A percentile compares a stretch with the other conserved stretches of the same genome.
Evolutionary conservation across 148 eudicot genomes (phyloP).

Genomic region (Silene uniflora): DNA sequence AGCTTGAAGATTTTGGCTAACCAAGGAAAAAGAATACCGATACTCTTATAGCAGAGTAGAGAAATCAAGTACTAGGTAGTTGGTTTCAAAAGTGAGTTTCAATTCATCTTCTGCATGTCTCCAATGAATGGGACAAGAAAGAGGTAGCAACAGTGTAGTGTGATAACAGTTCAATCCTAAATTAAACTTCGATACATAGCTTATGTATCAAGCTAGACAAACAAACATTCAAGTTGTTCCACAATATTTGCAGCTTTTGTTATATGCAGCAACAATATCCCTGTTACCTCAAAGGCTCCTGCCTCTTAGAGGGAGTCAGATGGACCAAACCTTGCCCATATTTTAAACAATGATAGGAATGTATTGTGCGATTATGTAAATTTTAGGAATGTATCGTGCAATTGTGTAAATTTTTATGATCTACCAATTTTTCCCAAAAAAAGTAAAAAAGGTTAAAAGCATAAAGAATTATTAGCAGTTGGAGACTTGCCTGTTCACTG

Average conservation of each 20-base stretch:
- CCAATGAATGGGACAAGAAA: neutral
- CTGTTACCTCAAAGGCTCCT: neutral
- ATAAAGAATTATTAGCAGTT: neutral
- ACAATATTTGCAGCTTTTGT: neutral
- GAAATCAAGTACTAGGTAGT: neutral
- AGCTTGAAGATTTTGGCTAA: neutral
- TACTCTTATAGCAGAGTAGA: neutral
- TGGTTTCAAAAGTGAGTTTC: neutral
- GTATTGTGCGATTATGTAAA: neutral
- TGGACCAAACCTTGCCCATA: neutral
- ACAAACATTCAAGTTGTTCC: neutral
- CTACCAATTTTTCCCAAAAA: neutral
- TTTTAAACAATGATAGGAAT: neutral
- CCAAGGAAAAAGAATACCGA: neutral
- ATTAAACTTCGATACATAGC: neutral
- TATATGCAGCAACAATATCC: neutral
- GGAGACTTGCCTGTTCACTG: slow-evolving; percentile 48
- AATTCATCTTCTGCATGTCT: neutral
- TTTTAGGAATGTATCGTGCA: neutral
- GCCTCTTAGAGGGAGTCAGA: neutral
- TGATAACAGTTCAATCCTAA: neutral
- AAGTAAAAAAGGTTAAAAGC: neutral
- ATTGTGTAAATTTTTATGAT: neutral
- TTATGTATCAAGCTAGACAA: neutral
- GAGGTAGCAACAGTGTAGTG: neutral